Evolutionary conservation across 1,139 yeast genomes (phyloP).

Genomic region (Casaregolazyma lundiana): DNA sequence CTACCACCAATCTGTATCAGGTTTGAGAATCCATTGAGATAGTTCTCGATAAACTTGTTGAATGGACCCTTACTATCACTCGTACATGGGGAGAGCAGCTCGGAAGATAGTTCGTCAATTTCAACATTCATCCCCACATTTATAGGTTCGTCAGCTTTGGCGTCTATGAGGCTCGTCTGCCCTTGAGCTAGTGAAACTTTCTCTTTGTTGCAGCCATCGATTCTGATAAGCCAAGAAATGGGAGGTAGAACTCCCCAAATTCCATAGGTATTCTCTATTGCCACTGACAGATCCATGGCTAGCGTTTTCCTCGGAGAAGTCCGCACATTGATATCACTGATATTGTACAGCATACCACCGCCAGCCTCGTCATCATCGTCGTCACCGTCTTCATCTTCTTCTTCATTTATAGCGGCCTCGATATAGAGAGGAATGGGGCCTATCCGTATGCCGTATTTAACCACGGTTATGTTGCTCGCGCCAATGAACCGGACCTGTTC

Average conservation of each 20-base stretch:
- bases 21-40: conserved; percentile 21
- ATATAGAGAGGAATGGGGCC: conserved; percentile 22
- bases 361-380: conserved; percentile 10
- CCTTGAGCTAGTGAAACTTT: conserved; percentile 19
- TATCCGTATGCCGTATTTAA: conserved; percentile 20
- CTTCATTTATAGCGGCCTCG: conserved; percentile 19
- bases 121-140: conserved; percentile 18
- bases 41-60: conserved; percentile 21
- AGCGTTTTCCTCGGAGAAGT: background rate
- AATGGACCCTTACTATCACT: conserved; percentile 20
- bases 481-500: conserved; percentile 21
- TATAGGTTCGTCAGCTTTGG: conserved; percentile 17
- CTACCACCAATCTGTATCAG: conserved; percentile 14
- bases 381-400: conserved; percentile 22
- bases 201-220: conserved; percentile 23
- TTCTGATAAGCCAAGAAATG: conserved; percentile 22
- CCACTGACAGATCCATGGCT: conserved; percentile 5
- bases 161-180: conserved; percentile 17
- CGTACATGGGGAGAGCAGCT: conserved; percentile 19
- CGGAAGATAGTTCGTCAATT: conserved; percentile 16
- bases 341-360: conserved; percentile 9
- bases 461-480: conserved; percentile 16
- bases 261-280: conserved; percentile 3
- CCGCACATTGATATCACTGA: conserved; percentile 3
- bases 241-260: conserved; percentile 18